Percentiles rank a stretch among this genome's conserved stretches.
phyloP scores from a whole-genome alignment of 2,329 filamentous ascomycete genomes.

The Penicillium freii region DNA sequence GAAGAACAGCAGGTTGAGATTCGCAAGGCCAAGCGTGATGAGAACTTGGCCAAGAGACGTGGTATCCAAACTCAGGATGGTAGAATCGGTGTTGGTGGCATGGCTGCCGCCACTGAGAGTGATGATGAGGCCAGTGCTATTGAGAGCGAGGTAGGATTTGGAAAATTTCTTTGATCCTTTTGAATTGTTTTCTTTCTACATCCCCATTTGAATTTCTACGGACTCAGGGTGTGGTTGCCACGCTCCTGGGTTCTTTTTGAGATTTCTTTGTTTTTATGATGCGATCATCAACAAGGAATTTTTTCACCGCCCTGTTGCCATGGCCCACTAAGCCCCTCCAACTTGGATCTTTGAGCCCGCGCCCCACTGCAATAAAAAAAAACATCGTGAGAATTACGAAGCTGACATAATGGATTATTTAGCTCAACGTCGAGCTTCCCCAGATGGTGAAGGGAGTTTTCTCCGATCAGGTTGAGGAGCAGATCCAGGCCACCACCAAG shows the following conservation, averaged over 20 bases:
- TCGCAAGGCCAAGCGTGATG: constrained; percentile 95
- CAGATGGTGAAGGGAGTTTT: constrained; percentile 98
- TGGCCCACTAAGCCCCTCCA: constrained; percentile 28
- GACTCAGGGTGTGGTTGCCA: neutral
- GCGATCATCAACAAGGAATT: constrained; percentile 29
- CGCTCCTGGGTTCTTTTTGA: neutral
- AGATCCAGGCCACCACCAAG: constrained; percentile 96
- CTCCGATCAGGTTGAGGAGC: constrained; percentile 95
- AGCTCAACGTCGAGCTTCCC: constrained; percentile 97
- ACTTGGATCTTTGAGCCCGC: constrained; percentile 12
- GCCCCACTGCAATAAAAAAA: constrained; percentile 20
- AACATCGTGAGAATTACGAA: constrained; percentile 17
- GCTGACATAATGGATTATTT: constrained; percentile 27
- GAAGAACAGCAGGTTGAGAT: constrained; percentile 99
- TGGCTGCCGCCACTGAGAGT: constrained; percentile 89
- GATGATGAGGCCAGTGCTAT: constrained; percentile 95
- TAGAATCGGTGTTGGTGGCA: constrained; percentile 55
- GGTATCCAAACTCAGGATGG: constrained; percentile 81
- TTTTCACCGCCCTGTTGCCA: constrained; percentile 39
- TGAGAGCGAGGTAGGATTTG: constrained; percentile 81
- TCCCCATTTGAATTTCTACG: neutral
- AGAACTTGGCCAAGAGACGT: constrained; percentile 97
- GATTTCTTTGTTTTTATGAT: constrained; percentile 30
- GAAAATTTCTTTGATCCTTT: constrained; percentile 24
- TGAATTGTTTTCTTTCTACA: constrained; percentile 5